These are phyloP conservation scores for Ambrosiella xylebori DNA, from an alignment of 2,329 filamentous ascomycete genomes.

Conservation along the genomic window DNA sequence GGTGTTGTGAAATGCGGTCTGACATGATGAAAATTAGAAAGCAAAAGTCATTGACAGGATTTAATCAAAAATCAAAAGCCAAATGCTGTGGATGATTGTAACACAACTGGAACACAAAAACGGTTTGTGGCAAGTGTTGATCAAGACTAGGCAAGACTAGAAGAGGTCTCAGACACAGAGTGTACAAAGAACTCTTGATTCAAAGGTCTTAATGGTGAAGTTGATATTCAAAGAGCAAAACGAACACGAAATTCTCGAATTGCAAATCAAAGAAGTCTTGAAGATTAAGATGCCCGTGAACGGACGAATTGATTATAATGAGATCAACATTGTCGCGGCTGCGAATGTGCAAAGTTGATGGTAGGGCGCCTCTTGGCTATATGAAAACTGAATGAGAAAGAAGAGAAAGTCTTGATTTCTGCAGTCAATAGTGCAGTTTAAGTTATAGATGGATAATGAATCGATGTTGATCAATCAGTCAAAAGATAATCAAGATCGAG, in stretches of 20 bases:
- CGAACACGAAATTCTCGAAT: slow-evolving; percentile 3
- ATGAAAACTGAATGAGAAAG: not conserved
- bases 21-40: slow-evolving; percentile 5
- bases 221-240: not conserved
- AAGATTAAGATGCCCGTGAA: slow-evolving; percentile 8
- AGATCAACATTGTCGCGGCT: slow-evolving; percentile 11
- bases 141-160: not conserved
- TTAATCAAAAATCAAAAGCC: not conserved
- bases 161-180: not conserved
- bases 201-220: not conserved
- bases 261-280: not conserved
- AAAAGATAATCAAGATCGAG: slow-evolving; percentile 8
- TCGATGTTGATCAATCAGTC: not conserved
- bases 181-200: not conserved
- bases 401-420: not conserved
- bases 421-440: not conserved
- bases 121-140: not conserved
- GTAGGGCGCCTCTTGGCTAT: slow-evolving; percentile 10
- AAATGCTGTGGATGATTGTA: not conserved
- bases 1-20: slow-evolving; percentile 7
- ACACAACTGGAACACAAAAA: not conserved
- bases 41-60: not conserved
- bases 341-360: slow-evolving; percentile 1
- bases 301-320: slow-evolving; percentile 11
- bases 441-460: not conserved